Base-by-base conservation (phyloP, 176 grass and related monocot species). In the Zoysia pacifica region DNA sequence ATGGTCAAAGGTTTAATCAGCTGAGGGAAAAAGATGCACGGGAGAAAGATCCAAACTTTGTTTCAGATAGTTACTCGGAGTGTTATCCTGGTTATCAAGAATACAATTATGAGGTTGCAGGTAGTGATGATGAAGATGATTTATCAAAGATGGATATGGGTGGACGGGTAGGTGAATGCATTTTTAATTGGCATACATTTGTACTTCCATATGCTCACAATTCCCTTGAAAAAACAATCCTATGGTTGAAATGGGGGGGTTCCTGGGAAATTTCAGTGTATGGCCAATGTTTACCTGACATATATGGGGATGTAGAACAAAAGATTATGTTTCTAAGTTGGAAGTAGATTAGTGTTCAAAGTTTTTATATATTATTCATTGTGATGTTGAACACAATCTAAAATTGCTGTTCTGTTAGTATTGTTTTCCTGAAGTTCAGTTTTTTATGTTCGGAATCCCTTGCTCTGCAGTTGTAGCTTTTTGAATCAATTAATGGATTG, bases 71-170 rank as follows among this genome's bases (percentile, higher is more conserved):
- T 89, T 98, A 98, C 81, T 98, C 95, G 0, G 96, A 98, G 72
- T 98, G 96, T 71, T 98, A 98, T 87, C 96, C 96, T 91, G 92
- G 92, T 63, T 98, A 93, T 71, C 96, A 98, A 84, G 90, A 87
- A 66, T 98, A 94, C 65, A 87, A 98, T 77, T 81, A 89, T 76
- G 92, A 94, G 75, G 55, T 98, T 15, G 83, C 88, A 79, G 92
- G 91, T 49, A 94, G 92, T 40, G 96, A 98, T 45, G 96, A 98
- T 39, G 96, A 98, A 70, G 92, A 86, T 70, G 92, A 98, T 87
- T 85, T 98, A 65, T 90, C 96, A 36, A 98, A 98, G 84, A 98
- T 98, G 96, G 96, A 98, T 81, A 98, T 98, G 96, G 96, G 96
- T 79, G 96, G 96, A 58, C 90, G 92, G 74, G 96, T 94, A 93